Base-by-base conservation (phyloP, 2,329 filamentous ascomycete genomes). In the Aspergillus niger region DNA sequence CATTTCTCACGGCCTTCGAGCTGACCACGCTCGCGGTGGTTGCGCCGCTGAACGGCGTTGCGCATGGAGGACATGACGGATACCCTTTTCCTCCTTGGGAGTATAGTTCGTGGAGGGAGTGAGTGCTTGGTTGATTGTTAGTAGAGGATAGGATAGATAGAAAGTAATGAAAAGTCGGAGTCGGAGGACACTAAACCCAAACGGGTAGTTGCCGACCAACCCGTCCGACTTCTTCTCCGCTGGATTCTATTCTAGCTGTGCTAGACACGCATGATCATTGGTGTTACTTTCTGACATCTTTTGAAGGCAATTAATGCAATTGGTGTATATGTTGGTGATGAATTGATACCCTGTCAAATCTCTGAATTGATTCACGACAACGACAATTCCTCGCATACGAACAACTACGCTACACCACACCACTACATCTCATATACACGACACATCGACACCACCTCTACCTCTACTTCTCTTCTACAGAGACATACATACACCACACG, bases 21-120 rank as follows among this genome's bases (percentile, higher is more conserved):
- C 77, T 98, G 95, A 38, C 91, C 91, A 70, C 95, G 89, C 83
- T 98, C 95, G 69, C 89, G 86, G 79, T 98, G 94, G 68, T 92
- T 89, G 72, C 92, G 91, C 78, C 91, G 86, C 69, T 92, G 86
- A 63, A 93, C 85, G 74, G 83, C 82, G 71, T 86, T 86, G 67
- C 83, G 82, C 75, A 86, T 80, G 39, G 84, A 84, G 24, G 83
- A 86, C 84, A 86, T 85, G 67, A 60, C 73, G 65, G 13, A 20
- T 44, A 5, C 24, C 3, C 24, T 43, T n/a, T 11, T 41, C 1
- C 5, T 57, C 22, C 20, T 24, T 20, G 30, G 7, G 20, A 20
- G 11, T 28, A 4, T 24, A 8, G 22, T 17, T 50, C 24, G 26
- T 52, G n/a, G 32, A 28, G 24, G 48, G 5, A 13, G 41, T 30